Conservation (phyloP, 2,329 filamentous ascomycete species). For the Setomelanomma holmii region DNA sequence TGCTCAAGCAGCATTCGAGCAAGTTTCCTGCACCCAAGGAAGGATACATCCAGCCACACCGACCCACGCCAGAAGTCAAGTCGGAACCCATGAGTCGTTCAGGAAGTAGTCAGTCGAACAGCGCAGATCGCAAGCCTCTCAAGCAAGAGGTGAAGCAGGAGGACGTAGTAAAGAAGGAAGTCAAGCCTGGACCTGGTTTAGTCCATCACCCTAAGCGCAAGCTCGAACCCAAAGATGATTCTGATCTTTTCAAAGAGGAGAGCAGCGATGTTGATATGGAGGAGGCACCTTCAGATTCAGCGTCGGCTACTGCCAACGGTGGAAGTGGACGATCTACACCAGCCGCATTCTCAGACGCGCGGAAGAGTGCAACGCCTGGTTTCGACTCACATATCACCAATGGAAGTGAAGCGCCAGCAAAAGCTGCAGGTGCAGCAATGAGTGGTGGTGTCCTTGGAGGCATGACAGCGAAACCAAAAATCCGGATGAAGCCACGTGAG, state of each 20-base stretch:
- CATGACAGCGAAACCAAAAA: slow-evolving; percentile 38
- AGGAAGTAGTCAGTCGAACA: slow-evolving; percentile 26
- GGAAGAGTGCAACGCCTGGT: slow-evolving; percentile 23
- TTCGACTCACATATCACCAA: slow-evolving; percentile 17
- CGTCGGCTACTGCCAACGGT: slow-evolving; percentile 26
- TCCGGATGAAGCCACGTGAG: slow-evolving; percentile 35
- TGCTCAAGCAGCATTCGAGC: slow-evolving; percentile 62
- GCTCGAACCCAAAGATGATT: slow-evolving; percentile 71
- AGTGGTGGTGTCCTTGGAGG: slow-evolving; percentile 25
- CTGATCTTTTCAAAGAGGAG: slow-evolving; percentile 60
- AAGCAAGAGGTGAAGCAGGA: slow-evolving; percentile 27
- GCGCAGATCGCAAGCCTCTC: slow-evolving; percentile 11
- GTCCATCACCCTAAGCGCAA: slow-evolving; percentile 78
- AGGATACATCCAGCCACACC: slow-evolving; percentile 28
- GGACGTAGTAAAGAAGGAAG: slow-evolving; percentile 24
- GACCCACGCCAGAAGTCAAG: slow-evolving; percentile 28
- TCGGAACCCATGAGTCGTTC: slow-evolving; percentile 32
- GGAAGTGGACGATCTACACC: slow-evolving; percentile 40
- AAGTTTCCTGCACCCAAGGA: slow-evolving; percentile 45
- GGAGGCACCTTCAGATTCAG: slow-evolving; percentile 32
- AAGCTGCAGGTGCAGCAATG: slow-evolving; percentile 2
- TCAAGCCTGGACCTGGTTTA: slow-evolving; percentile 63
- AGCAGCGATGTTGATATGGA: slow-evolving; percentile 42
- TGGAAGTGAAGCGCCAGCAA: too few species aligned
- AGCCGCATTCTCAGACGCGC: slow-evolving; percentile 19